phyloP scores from a whole-genome alignment of 495 filamentous ascomycete genomes.

The Neurospora sp. region DNA sequence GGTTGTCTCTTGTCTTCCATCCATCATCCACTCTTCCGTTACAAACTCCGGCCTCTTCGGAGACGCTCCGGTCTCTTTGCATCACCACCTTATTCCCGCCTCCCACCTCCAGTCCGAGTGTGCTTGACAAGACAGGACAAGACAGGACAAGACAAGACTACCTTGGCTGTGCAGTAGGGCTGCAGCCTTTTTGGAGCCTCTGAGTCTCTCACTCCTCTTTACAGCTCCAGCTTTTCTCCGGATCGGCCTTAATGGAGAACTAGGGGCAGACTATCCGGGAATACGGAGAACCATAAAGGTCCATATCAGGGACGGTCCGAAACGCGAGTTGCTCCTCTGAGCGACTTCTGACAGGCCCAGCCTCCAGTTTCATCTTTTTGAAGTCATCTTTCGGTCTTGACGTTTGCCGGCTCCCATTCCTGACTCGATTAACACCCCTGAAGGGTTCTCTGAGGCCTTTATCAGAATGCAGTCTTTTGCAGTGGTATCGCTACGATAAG shows the following conservation, averaged over 20 bases:
- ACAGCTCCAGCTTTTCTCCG: background rate
- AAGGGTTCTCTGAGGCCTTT: background rate
- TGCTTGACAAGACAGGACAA: background rate
- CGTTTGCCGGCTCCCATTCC: background rate
- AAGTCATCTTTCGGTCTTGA: background rate
- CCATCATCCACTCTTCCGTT: background rate
- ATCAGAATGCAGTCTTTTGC: background rate
- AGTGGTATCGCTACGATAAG: background rate
- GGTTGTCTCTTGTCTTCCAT: background rate
- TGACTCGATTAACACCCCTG: background rate
- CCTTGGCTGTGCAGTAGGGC: background rate
- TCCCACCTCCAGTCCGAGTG: background rate
- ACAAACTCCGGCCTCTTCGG: background rate
- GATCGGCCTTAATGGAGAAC: background rate
- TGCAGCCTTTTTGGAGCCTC: background rate
- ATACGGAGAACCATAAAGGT: background rate
- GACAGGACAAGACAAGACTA: background rate
- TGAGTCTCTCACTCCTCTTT: background rate
- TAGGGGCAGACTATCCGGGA: background rate
- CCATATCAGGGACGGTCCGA: background rate
- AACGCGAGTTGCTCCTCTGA: background rate
- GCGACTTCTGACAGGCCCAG: background rate
- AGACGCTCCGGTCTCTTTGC: background rate
- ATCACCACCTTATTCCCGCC: background rate
- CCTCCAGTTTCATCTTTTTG: background rate